A percentile compares a stretch with the other conserved stretches of the same genome.
Evolutionary conservation across 2,329 filamentous ascomycete species (phyloP).

Genomic region (Trichoderma endophyticum): DNA sequence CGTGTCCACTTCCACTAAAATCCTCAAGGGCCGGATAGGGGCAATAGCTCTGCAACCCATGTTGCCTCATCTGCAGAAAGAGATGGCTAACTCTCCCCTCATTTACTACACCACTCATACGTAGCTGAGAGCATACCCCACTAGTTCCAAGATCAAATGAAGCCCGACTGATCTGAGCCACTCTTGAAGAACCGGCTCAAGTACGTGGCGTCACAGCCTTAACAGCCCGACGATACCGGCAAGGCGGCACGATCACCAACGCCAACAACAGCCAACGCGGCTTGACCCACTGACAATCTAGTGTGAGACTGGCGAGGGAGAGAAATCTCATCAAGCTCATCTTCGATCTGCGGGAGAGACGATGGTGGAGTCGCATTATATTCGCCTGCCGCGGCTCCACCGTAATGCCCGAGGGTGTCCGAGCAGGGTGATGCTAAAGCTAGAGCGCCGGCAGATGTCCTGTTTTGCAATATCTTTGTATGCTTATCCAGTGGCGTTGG

Average conservation of each 20-base stretch:
- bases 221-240: not conserved
- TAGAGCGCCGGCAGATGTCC: not conserved
- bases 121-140: not conserved
- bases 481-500: not conserved
- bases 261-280: not conserved
- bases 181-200: not conserved
- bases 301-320: conserved; percentile 29
- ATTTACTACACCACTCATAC: not conserved
- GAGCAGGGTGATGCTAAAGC: not conserved
- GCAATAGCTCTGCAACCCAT: not conserved
- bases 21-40: not conserved
- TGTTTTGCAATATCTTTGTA: not conserved
- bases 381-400: not conserved
- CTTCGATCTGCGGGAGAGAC: not conserved
- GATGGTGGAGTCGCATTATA: not conserved
- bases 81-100: not conserved
- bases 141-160: not conserved
- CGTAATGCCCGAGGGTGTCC: not conserved
- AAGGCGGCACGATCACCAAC: not conserved
- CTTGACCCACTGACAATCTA: conserved; percentile 44
- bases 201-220: not conserved
- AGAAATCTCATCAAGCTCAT: too few species aligned
- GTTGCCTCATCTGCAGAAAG: not conserved
- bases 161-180: not conserved
- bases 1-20: not conserved